Conservation (phyloP, 1,284 basidiomycete species). For the Austropuccinia psidii region DNA sequence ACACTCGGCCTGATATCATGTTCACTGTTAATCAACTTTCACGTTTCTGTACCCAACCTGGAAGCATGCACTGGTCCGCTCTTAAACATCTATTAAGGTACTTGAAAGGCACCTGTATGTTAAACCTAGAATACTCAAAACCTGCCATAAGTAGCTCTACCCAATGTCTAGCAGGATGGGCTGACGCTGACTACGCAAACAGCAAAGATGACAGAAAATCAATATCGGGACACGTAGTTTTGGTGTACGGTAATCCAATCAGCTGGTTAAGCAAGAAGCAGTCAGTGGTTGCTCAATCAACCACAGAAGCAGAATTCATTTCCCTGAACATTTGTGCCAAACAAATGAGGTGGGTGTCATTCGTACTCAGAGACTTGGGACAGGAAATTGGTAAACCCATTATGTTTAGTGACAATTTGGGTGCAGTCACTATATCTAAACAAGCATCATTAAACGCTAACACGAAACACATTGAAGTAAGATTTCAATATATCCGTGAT, state of each 20-base stretch:
- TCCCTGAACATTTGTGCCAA: not conserved
- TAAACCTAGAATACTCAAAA: too few relatives aligned
- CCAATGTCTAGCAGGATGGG: not conserved
- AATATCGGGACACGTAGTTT: not conserved
- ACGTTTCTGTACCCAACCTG: not conserved
- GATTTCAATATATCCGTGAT: not conserved
- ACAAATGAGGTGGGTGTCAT: not conserved
- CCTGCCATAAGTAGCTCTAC: too few relatives aligned
- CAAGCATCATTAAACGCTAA: not conserved
- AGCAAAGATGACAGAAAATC: not conserved
- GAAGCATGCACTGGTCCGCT: not conserved
- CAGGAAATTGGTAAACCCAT: not conserved
- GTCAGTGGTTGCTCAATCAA: not conserved
- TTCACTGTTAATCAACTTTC: not conserved
- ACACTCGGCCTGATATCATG: not conserved
- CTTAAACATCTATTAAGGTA: not conserved
- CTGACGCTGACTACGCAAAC: not conserved
- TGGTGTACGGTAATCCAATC: not conserved
- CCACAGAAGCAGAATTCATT: slow-evolving; percentile 1
- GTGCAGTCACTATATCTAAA: not conserved
- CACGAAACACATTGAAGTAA: not conserved
- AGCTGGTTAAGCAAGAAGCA: slow-evolving; percentile 21
- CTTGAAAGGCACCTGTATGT: not conserved
- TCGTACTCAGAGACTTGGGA: not conserved
- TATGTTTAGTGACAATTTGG: slow-evolving; percentile 4